These are phyloP conservation scores for Mycena pura DNA, from an alignment of 768 basidiomycete genomes.

Conservation along the genomic window DNA sequence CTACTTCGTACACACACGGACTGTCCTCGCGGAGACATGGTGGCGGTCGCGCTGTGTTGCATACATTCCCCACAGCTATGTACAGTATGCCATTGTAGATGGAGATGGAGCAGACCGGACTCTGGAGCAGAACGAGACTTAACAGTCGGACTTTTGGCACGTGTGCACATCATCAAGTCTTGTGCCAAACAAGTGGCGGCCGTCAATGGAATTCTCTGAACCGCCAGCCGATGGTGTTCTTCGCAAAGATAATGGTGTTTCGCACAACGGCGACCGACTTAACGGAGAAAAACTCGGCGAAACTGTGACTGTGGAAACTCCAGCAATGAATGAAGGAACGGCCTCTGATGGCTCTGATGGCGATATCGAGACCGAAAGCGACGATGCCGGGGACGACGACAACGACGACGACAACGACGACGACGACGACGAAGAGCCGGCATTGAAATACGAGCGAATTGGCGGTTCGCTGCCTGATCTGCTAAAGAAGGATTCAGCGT, in stretches of 20 bases:
- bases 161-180: too few relatives aligned
- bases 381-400: slow-evolving; percentile 48
- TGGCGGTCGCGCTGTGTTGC: too few relatives aligned
- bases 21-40: too few relatives aligned
- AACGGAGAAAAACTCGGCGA: not conserved
- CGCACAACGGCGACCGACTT: not conserved
- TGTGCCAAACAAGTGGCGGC: too few relatives aligned
- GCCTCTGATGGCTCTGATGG: slow-evolving; percentile 30
- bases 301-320: not conserved
- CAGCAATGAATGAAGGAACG: slow-evolving; percentile 24
- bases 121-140: too few relatives aligned
- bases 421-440: slow-evolving; percentile 89
- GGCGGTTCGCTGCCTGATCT: slow-evolving; percentile 75
- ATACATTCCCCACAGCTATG: too few relatives aligned
- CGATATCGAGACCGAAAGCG: slow-evolving; percentile 26
- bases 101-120: too few relatives aligned
- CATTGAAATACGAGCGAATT: slow-evolving; percentile 89
- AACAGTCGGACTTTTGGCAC: too few relatives aligned
- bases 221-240: not conserved
- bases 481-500: slow-evolving; percentile 89
- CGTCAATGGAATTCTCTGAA: not conserved
- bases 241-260: not conserved
- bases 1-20: too few relatives aligned
- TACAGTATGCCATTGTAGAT: too few relatives aligned
- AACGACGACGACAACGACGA: slow-evolving; percentile 65